Evolutionary conservation across 2,329 filamentous ascomycete genomes (phyloP).

Genomic region (Neofusicoccum sp.): DNA sequence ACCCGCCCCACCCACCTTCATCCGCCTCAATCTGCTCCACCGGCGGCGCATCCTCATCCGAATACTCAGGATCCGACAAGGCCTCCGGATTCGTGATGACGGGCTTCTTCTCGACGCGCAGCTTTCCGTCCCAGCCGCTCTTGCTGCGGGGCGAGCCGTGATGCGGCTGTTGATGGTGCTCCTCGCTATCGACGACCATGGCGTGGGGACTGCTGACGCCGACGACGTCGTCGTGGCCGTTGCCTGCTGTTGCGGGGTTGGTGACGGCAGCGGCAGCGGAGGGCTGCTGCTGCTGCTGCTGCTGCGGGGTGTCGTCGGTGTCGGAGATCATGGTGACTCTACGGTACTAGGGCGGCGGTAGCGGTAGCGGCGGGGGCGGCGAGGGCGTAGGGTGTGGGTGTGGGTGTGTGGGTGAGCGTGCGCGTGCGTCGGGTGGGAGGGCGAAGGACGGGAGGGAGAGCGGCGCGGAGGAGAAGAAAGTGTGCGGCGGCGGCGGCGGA

Average conservation of each 20-base stretch:
- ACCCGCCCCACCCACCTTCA: slow-evolving; percentile 60
- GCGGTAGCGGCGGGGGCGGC: no score
- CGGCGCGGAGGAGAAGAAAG: not conserved
- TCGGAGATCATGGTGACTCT: no score
- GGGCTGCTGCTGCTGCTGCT: not conserved
- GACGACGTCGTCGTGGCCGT: not conserved
- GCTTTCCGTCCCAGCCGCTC: slow-evolving; percentile 79
- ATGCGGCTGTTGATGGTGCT: slow-evolving; percentile 2
- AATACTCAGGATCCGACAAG: slow-evolving; percentile 82
- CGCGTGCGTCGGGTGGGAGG: not conserved
- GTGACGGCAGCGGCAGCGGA: not conserved
- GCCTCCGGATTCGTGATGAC: slow-evolving; percentile 77
- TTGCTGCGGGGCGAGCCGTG: slow-evolving; percentile 36
- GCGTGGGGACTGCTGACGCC: not conserved
- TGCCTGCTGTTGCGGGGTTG: not conserved
- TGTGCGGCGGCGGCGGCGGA: not conserved
- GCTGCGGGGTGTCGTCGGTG: no score
- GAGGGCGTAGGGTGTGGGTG: no score
- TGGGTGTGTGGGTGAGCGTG: not conserved
- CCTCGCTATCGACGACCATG: slow-evolving; percentile 10
- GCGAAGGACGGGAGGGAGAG: not conserved
- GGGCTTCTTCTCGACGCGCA: slow-evolving; percentile 71
- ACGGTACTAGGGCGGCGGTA: no score
- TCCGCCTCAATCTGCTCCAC: slow-evolving; percentile 79
- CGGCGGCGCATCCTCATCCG: slow-evolving; percentile 67